These are phyloP conservation scores for Eremochloa ophiuroides DNA, from an alignment of 176 grass and related monocot species.

Conservation along the genomic window DNA sequence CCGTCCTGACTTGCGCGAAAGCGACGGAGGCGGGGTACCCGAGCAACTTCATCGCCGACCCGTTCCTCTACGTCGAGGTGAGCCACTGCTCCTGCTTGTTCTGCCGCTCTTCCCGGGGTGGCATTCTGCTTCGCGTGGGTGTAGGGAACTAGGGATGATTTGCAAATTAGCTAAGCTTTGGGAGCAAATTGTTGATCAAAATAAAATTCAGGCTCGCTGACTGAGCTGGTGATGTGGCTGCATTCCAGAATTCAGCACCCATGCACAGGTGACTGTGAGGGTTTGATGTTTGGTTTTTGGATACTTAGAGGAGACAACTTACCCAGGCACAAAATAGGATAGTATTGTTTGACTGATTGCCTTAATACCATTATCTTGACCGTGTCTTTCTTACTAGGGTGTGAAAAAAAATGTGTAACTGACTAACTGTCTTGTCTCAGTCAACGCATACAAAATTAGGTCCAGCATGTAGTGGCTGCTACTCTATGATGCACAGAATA, in stretches of 20 bases:
- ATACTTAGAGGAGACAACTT: neutral
- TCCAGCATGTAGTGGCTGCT: neutral
- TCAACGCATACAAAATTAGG: neutral
- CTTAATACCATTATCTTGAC: neutral
- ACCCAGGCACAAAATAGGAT: neutral
- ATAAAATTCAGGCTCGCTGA: neutral
- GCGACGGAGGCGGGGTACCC: conserved; percentile 63
- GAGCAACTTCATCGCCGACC: conserved; percentile 94
- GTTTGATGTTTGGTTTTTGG: neutral
- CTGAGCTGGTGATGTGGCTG: neutral
- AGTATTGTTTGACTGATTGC: neutral
- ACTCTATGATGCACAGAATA: neutral
- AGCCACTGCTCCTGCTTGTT: neutral
- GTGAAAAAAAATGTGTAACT: neutral
- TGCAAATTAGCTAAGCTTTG: neutral
- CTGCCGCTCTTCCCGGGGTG: neutral
- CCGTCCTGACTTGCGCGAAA: conserved; percentile 76
- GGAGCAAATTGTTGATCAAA: neutral
- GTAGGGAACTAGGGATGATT: neutral
- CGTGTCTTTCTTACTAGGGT: neutral
- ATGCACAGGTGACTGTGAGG: neutral
- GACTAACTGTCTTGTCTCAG: neutral
- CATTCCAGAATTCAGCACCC: neutral
- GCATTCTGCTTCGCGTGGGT: neutral
- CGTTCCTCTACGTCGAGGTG: conserved; percentile 87